A percentile compares a stretch with the other conserved stretches of the same genome.
Conservation (phyloP, 108 stramenopile species). For the Nannochloropsis salina region DNA sequence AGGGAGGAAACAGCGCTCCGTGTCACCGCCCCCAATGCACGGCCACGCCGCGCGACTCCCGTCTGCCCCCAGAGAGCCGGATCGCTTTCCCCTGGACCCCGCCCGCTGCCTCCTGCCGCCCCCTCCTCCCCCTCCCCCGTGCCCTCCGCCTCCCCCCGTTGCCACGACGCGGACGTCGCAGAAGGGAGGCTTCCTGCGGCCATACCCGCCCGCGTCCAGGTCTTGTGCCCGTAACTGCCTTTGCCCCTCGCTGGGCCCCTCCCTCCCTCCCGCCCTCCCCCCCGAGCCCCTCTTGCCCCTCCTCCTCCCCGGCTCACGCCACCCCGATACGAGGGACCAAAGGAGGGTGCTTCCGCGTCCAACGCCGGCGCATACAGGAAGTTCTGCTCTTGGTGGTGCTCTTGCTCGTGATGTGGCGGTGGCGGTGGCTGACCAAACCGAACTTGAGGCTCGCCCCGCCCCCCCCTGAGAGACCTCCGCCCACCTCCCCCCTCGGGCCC, state of each 20-base stretch:
- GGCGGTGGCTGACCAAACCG: not conserved
- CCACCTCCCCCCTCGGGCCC: too few species aligned
- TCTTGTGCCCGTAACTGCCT: not conserved
- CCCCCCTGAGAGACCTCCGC: too few species aligned
- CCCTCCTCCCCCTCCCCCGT: not conserved
- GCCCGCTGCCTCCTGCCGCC: too few species aligned
- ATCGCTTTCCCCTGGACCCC: too few species aligned
- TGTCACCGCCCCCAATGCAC: too few species aligned
- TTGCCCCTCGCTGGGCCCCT: not conserved
- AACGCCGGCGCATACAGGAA: not conserved
- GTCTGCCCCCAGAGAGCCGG: too few species aligned
- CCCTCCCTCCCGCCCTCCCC: not conserved
- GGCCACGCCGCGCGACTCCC: too few species aligned
- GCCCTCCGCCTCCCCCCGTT: not conserved
- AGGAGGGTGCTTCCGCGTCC: not conserved
- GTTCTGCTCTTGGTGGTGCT: not conserved
- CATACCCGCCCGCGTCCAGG: not conserved
- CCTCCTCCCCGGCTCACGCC: not conserved
- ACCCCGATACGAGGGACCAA: not conserved
- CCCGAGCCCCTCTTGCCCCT: not conserved
- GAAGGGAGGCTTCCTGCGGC: not conserved
- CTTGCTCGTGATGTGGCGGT: not conserved
- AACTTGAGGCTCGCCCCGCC: not conserved
- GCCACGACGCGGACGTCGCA: not conserved
- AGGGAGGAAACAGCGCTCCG: too few species aligned